These are phyloP conservation scores for Pseudogymnoascus verrucosus DNA, from an alignment of 2,329 filamentous ascomycete genomes.

Conservation along the genomic window DNA sequence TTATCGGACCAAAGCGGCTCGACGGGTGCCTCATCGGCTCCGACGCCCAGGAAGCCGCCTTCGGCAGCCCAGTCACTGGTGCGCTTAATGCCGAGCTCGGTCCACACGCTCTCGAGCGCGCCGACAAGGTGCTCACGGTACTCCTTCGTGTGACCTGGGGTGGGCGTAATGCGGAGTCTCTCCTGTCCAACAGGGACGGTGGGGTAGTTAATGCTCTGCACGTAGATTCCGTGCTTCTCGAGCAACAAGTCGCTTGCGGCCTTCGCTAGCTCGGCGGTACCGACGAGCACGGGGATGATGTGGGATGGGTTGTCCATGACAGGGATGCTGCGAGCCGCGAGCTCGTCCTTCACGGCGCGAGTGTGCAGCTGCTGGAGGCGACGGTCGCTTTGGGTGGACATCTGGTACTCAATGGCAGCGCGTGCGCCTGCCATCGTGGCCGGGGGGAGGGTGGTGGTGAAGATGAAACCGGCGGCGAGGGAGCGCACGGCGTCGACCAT, in stretches of 20 bases:
- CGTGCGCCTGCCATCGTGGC: conserved; percentile 94
- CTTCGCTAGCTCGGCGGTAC: conserved; percentile 88
- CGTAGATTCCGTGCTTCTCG: conserved; percentile 86
- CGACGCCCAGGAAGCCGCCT: conserved; percentile 92
- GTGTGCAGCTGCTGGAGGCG: conserved; percentile 94
- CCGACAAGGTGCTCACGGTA: conserved; percentile 79
- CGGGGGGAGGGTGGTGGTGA: conserved; percentile 92
- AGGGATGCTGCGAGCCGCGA: conserved; percentile 75
- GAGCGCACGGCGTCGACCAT: conserved; percentile 91
- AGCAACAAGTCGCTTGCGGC: conserved; percentile 86
- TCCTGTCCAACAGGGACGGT: conserved; percentile 98
- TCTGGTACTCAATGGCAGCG: conserved; percentile 90
- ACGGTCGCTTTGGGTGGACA: conserved; percentile 75
- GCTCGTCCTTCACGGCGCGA: conserved; percentile 79
- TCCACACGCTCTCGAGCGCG: conserved; percentile 84
- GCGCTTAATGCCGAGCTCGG: conserved; percentile 79
- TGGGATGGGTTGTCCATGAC: conserved; percentile 97
- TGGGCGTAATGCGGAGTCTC: conserved; percentile 89
- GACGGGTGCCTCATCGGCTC: conserved; percentile 50
- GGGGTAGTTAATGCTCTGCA: conserved; percentile 98
- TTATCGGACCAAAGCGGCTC: conserved; percentile 84
- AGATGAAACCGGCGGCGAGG: conserved; percentile 94
- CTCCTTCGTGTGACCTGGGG: conserved; percentile 79
- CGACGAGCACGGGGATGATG: conserved; percentile 89
- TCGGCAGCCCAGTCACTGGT: conserved; percentile 85